Conservation (phyloP, 106 monocot species). For the Alisma plantagoaquatica region DNA sequence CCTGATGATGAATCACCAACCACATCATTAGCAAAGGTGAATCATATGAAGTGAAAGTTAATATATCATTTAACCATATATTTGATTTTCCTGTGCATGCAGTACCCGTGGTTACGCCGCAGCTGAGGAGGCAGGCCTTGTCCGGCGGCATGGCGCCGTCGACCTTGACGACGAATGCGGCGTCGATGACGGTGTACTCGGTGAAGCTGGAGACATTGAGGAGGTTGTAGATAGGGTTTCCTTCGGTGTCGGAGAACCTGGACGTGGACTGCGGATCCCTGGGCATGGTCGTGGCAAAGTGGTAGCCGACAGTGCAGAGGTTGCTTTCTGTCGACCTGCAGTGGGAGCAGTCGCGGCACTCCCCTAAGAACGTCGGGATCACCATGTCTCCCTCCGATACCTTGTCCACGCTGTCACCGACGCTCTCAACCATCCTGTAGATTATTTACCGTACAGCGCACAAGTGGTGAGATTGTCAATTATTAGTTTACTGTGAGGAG, state of each 20-base stretch:
- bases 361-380: conserved; percentile 46
- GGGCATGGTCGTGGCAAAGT: conserved; percentile 26
- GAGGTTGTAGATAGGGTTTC: conserved; percentile 29
- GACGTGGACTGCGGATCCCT: conserved; percentile 26
- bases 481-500: no score
- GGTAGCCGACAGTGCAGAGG: conserved; percentile 43
- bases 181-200: conserved; percentile 83
- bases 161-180: conserved; percentile 32
- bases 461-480: no score
- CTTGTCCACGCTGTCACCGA: no score
- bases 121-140: conserved; percentile 68
- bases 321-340: conserved; percentile 55
- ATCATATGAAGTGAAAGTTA: no score
- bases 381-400: conserved; percentile 49
- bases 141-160: conserved; percentile 34
- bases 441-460: no score
- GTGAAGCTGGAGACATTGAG: conserved; percentile 61
- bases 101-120: conserved; percentile 66
- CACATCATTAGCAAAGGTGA: background rate
- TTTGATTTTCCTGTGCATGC: no score
- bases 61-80: no score
- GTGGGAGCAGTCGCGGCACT: conserved; percentile 45
- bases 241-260: conserved; percentile 23
- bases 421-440: no score
- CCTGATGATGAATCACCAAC: conserved; percentile 21